Conservation (phyloP, 495 filamentous ascomycete genomes). For the Geopyxis carbonaria region DNA sequence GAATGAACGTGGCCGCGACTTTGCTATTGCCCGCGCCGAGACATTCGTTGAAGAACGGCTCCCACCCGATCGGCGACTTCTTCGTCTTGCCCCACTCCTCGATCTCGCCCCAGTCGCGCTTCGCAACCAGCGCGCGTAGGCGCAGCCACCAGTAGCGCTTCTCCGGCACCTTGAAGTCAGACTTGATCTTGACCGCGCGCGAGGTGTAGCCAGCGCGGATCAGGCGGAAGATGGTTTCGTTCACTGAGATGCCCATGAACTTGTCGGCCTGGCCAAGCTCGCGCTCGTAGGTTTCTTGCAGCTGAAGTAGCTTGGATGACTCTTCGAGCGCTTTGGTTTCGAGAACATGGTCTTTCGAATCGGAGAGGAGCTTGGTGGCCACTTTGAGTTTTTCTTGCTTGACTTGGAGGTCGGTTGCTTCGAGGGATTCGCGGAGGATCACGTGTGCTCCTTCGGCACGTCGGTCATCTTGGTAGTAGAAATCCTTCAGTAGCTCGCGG, state of each 20-base stretch:
- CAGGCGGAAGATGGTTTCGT: conserved; percentile 78
- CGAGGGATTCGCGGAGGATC: conserved; percentile 52
- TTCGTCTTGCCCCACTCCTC: conserved; percentile 55
- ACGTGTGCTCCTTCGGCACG: conserved; percentile 77
- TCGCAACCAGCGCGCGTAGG: conserved; percentile 71
- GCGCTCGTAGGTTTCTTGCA: conserved; percentile 70
- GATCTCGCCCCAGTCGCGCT: conserved; percentile 78
- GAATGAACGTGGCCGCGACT: conserved; percentile 64
- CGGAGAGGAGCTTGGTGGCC: conserved; percentile 61
- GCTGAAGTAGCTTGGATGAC: conserved; percentile 54
- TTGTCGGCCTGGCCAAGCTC: conserved; percentile 48
- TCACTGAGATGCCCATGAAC: conserved; percentile 67
- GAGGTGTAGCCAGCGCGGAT: conserved; percentile 57
- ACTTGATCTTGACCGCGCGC: conserved; percentile 66
- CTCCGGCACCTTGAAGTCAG: conserved; percentile 83
- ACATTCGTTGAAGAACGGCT: conserved; percentile 86
- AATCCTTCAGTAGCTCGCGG: conserved; percentile 70
- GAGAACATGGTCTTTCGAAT: conserved; percentile 62
- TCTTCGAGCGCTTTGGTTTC: conserved; percentile 65
- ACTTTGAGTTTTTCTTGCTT: conserved; percentile 70
- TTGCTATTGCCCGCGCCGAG: conserved; percentile 80
- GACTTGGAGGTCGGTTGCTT: conserved; percentile 18
- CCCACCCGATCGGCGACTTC: conserved; percentile 94
- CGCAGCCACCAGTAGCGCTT: conserved; percentile 82
- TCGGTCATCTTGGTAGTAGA: conserved; percentile 96